Evolutionary conservation across 495 filamentous ascomycete genomes (phyloP), one percentile per base, ranked within the genome.

Genomic region (Xylaria longipes): DNA sequence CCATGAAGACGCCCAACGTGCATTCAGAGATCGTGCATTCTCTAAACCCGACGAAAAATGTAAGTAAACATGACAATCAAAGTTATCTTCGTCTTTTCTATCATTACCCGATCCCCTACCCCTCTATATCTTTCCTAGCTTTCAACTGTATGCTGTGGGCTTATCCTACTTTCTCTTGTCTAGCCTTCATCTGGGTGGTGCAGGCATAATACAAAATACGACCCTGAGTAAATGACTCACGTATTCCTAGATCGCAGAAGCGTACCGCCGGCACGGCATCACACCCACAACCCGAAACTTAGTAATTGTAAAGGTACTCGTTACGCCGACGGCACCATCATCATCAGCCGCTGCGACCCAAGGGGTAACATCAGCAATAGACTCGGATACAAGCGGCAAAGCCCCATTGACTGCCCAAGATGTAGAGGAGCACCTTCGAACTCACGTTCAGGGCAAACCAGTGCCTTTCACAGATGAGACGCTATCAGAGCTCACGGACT

Each of bases 11-110:
- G 31, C 88, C 90, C 45, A 98, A 97, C 77, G 90, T 98, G 14
- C 96, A 98, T 75, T 96, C 94, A 0, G 96, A 98, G 79, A 93
- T 94, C 70, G 95, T 99, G 3, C 92, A 93, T 75, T 90, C 89
- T 15, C 82, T 99, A 12, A 93, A 89, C 64, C 87, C 91, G 0
- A 93, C 92, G 62, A 98, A 95, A 73, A 98, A 98, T 82, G 95
- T 96, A 76, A 37, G 78, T 78, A 35, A 17, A 5, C 12, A 11
- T 37, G 11, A 43, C 22, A 43, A 41, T 2, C 7, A 0, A 60
- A 68, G 65, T 71, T 72, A 58, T 71, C 73, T 65, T 71, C 74
- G 1, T 69, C 64, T 69, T 65, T 56, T 35, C 39, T 61, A 63
- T 41, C 20, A 52, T 43, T 73, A 69, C 27, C 68, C 58, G 5